Evolutionary conservation across 139 green algal genomes (phyloP).

Genomic region (Marvania coccoides): DNA sequence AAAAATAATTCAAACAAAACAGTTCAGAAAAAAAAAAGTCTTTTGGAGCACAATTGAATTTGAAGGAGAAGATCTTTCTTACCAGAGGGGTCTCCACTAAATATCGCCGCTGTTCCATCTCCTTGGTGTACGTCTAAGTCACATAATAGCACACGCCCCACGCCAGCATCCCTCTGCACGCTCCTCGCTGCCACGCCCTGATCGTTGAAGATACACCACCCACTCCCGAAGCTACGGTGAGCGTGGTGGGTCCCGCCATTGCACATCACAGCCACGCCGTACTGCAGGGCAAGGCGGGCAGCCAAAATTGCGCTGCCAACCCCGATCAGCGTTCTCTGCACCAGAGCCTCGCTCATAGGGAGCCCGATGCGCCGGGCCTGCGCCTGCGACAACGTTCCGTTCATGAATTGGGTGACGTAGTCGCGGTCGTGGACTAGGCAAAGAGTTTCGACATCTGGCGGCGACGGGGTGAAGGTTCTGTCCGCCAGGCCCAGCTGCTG

Average conservation of each 20-base stretch:
- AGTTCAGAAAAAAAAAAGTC: too few relatives aligned
- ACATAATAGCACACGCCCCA: conserved; percentile 19
- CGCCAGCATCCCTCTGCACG: conserved; percentile 17
- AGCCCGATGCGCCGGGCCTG: conserved; percentile 41
- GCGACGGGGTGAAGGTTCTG: conserved; percentile 31
- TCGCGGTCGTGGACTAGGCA: conserved; percentile 24
- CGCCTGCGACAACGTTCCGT: conserved; percentile 18
- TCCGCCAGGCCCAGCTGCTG: conserved; percentile 13
- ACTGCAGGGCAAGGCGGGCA: conserved; percentile 38
- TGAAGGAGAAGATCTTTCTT: neutral
- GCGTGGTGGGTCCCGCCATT: conserved; percentile 59
- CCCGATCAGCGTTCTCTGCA: conserved; percentile 39
- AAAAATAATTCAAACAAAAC: too few relatives aligned
- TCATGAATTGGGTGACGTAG: conserved; percentile 28
- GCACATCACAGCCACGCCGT: conserved; percentile 37
- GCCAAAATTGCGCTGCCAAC: conserved; percentile 37
- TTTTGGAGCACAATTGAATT: too few relatives aligned
- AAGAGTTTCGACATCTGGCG: conserved; percentile 31
- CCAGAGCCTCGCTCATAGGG: conserved; percentile 36
- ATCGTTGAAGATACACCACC: conserved; percentile 36
- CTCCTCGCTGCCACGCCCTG: conserved; percentile 17
- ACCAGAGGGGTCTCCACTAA: conserved; percentile 16
- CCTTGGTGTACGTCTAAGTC: conserved; percentile 38
- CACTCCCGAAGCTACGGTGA: conserved; percentile 23
- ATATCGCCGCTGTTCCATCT: conserved; percentile 35